Base-by-base conservation (phyloP, 2,329 filamentous ascomycete species). In the Calonectria ilicicola region DNA sequence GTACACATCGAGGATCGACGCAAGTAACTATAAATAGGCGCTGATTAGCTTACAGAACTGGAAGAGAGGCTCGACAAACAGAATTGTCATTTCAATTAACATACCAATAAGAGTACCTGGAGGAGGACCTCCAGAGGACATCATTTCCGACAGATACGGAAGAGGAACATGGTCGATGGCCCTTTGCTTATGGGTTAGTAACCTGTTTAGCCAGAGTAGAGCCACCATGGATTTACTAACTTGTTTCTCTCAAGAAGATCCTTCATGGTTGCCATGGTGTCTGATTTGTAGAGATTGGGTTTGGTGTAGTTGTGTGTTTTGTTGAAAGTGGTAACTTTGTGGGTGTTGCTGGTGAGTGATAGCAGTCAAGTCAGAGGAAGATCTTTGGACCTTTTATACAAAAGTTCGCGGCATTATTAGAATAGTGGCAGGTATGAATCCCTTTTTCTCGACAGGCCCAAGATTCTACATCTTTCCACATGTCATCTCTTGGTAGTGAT, bases 201-300 rank as follows among this genome's bases (percentile, higher is more conserved):
- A 23, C 1, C 8, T 9, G 2, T 49, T 26, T 7, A 17, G 14
- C 15, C 29, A 10, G 12, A 14, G 46, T 3, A 27, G 12, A 35
- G 44, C 29, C 0, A 2, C 3, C 26, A 29, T n/a, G 2, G n/a
- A 5, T n/a, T 12, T 12, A 62, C 70, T 7, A 9, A 69, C 70
- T 72, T 69, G 62, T 69, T 65, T 35, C 66, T 60, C 49, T 68
- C 42, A 2, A 72, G 60, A 72, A 72, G 60, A 38, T 29, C 46
- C 15, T 58, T 26, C 10, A 72, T 64, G 49, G 8, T 69, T 1
- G 66, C 21, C 70, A 69, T 69, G 46, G 26, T 65, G 46, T 17
- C 4, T 56, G 53, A 44, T 27, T 65, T 51, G 12, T n/a, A n/a
- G n/a, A 5, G 21, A 62, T 17, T 17, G 21, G 40, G 46, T 5